Evolutionary conservation across 108 stramenopile genomes (phyloP).

Genomic region (Pseudonitzschia pungens): DNA sequence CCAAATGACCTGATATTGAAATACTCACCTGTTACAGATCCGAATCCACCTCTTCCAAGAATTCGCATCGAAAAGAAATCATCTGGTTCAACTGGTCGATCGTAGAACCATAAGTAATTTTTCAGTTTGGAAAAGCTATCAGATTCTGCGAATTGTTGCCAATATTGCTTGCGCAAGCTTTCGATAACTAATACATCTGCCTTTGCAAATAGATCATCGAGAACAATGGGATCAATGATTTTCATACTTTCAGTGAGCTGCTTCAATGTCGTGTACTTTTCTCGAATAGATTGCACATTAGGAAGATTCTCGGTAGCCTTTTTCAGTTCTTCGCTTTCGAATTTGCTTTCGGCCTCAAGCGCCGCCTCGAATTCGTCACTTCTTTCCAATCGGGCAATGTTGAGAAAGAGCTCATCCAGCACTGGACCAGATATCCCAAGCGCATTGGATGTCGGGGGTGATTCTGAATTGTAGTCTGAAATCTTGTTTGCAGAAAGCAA

Average conservation of each 20-base stretch:
- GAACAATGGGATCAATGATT: slow-evolving; percentile 22
- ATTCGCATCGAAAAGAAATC: slow-evolving; percentile 94
- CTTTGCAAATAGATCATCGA: slow-evolving; percentile 63
- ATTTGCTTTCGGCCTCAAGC: not conserved
- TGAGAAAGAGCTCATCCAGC: slow-evolving; percentile 4
- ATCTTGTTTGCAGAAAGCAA: slow-evolving; percentile 8
- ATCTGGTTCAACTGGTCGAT: slow-evolving; percentile 74
- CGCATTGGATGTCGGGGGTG: slow-evolving; percentile 18
- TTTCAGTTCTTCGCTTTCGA: slow-evolving; percentile 9
- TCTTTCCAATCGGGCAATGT: not conserved
- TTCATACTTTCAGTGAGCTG: slow-evolving; percentile 30
- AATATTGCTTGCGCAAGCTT: slow-evolving; percentile 54
- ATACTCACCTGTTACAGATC: slow-evolving; percentile 86
- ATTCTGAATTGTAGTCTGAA: slow-evolving; percentile 13
- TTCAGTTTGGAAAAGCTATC: slow-evolving; percentile 50
- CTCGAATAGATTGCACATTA: slow-evolving; percentile 14
- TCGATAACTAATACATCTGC: slow-evolving; percentile 62
- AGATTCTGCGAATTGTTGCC: slow-evolving; percentile 60
- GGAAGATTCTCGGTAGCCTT: not conserved
- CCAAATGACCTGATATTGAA: no score
- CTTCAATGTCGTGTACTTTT: slow-evolving; percentile 22
- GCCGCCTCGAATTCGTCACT: not conserved
- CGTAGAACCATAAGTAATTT: slow-evolving; percentile 80
- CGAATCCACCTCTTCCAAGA: slow-evolving; percentile 93
- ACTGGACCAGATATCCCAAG: slow-evolving; percentile 44